phyloP scores from a whole-genome alignment of 2,329 filamentous ascomycete species.

The Diplocarpon mali region DNA sequence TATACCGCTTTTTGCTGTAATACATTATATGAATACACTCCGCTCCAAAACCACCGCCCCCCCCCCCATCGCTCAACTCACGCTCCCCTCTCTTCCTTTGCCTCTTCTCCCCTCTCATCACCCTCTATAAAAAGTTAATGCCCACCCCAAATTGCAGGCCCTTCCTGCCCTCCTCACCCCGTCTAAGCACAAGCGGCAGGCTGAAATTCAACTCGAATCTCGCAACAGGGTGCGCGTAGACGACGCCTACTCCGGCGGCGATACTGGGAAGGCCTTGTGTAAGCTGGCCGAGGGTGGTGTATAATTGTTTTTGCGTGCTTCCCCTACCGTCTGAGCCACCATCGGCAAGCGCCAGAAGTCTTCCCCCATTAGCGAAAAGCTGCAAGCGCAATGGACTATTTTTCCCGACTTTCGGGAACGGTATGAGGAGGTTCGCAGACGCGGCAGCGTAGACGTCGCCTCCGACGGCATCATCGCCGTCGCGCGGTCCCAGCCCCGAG shows the following conservation, averaged over 20 bases:
- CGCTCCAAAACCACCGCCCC: too few relatives aligned
- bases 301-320: slow-evolving; percentile 26
- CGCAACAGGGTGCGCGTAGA: slow-evolving; percentile 90
- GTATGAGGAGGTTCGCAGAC: slow-evolving; percentile 74
- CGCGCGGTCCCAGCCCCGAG: slow-evolving; percentile 77
- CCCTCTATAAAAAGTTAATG: slow-evolving; percentile 70
- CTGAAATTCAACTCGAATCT: slow-evolving; percentile 95
- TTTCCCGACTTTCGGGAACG: slow-evolving; percentile 68
- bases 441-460: slow-evolving; percentile 88
- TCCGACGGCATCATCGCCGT: slow-evolving; percentile 75
- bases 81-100: too few relatives aligned
- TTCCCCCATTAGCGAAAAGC: slow-evolving; percentile 81
- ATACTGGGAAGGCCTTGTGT: slow-evolving; percentile 69
- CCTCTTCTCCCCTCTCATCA: background rate
- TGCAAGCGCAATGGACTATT: slow-evolving; percentile 82
- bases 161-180: slow-evolving; percentile 80
- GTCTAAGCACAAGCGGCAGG: slow-evolving; percentile 69
- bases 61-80: too few relatives aligned
- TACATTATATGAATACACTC: background rate
- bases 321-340: slow-evolving; percentile 27
- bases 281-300: slow-evolving; percentile 57
- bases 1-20: background rate
- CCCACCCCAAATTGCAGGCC: slow-evolving; percentile 92
- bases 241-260: slow-evolving; percentile 77
- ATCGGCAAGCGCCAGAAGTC: slow-evolving; percentile 65